Base-by-base conservation (phyloP, 305 asterid genomes). In the Rubia occidens region DNA sequence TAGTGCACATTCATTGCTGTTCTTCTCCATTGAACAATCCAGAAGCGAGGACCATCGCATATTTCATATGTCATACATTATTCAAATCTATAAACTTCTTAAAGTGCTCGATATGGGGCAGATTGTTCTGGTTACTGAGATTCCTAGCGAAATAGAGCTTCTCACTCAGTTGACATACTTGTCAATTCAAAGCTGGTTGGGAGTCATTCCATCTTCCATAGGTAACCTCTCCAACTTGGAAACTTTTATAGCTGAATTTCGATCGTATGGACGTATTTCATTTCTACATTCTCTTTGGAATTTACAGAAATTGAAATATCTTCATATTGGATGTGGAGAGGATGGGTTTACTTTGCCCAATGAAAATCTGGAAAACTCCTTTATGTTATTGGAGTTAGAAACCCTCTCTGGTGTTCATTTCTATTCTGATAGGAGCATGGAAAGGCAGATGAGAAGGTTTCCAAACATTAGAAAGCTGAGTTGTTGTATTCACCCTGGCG, bases 161-260 rank as follows among this genome's bases (percentile, higher is more conserved):
- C 66, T 61, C 42, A 39, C 42, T 61, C 47, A 7, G 39, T 35
- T 61, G 47, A 35, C 8, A 37, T 61, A 61, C 66, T 35, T 61
- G 66, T 32, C 66, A 61, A 14, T 61, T 61, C 45, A 37, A 32
- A 6, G 66, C 21, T 15, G 20, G n/a, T 13, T 15, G 44, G 39
- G 0, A 11, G 40, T 37, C 66, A 61, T 61, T 39, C 66, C 66
- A 20, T 61, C 66, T 13, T 61, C 45, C 20, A 61, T 61, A 61
- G 66, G 43, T 37, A 61, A 61, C 43, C 66, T 61, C 20, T 61
- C 21, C 45, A 61, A 61, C 40, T 32, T 61, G 66, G 66, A 61
- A 61, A 61, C 66, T 13, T 61, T 61, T 13, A 61, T 32, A 51
- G 56, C 21, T 51, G 9, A 15, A 15, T 21, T 32, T 61, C 20